Evolutionary conservation across 495 filamentous ascomycete species (phyloP), one percentile per base, ranked within the genome.

Genomic region (Penicillium parvum): DNA sequence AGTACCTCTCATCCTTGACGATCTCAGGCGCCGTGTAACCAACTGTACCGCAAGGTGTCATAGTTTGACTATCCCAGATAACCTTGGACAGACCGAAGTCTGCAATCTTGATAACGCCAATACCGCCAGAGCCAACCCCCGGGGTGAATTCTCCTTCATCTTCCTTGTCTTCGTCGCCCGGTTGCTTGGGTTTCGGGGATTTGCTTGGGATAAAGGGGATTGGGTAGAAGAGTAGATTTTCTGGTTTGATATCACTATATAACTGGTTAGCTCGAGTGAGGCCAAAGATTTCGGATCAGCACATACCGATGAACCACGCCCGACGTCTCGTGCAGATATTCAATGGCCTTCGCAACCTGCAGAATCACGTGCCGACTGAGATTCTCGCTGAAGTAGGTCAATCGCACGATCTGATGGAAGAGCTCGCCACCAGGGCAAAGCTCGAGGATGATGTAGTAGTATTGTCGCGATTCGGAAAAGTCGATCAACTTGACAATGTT

Each of bases 11-110:
- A 66, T 98, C 92, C 66, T 97, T 97, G 39, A 98, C 92, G 37
- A 98, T 98, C 64, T 98, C 92, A 4, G 92, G 92, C n/a, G 92
- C 92, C 11, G 92, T 97, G 63, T 98, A 98, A 21, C 92, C 92
- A 40, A 97, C 92, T 3, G 92, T 98, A 22, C 92, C 92, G 64
- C 92, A 98, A 15, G 92, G 92, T 2, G 92, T 98, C 89, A 96
- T 96, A n/a, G 92, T 98, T 58, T 95, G 87, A 42, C 79, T 90
- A 55, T 98, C 94, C 92, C 92, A 98, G 7, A 98, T 88, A 40
- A 98, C 83, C 66, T 98, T 98, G 32, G 90, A 96, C 7, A 98
- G 70, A 42, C 92, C 92, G 61, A 98, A 98, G 61, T 98, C 92
- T 47, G 92, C 92, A 60, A 98, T 90, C 73, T 97, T 97, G 70